These are phyloP conservation scores for Trichoderma harzianum DNA, from an alignment of 2,329 filamentous ascomycete species.

Conservation along the genomic window DNA sequence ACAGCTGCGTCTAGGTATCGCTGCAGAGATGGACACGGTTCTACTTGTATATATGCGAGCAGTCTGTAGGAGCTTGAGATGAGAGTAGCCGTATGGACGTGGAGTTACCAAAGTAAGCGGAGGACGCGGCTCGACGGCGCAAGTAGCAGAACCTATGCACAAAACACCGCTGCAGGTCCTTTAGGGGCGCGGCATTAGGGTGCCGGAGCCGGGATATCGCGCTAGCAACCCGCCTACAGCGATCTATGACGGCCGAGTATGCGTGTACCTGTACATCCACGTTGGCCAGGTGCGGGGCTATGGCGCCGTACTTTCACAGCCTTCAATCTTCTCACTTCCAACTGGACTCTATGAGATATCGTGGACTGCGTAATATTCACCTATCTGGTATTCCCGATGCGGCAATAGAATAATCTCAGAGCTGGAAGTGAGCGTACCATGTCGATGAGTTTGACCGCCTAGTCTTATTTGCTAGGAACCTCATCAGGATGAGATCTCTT, in stretches of 20 bases:
- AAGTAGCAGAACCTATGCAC: not conserved
- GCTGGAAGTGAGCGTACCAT: not conserved
- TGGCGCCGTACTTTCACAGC: not conserved
- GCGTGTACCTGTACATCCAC: not conserved
- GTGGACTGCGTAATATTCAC: not conserved
- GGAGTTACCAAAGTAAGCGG: constrained; percentile 1
- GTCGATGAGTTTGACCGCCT: not conserved
- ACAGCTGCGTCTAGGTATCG: not conserved
- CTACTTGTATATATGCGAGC: not conserved
- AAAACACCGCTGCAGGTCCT: not conserved
- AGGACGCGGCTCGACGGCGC: not conserved
- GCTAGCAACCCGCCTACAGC: constrained; percentile 8
- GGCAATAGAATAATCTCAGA: not conserved
- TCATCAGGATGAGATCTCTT: constrained; percentile 35
- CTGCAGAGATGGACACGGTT: not conserved
- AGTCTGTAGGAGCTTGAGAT: not conserved
- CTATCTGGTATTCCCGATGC: not conserved
- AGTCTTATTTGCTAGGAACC: not conserved
- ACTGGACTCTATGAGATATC: not conserved
- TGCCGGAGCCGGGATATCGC: not conserved
- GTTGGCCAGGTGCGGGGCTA: constrained; percentile 1
- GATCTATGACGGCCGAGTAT: not conserved
- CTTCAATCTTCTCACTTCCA: not conserved
- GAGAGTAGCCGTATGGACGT: not conserved
- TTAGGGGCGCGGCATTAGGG: not conserved